These are phyloP conservation scores for Pichia rugopelliculosa DNA, from an alignment of 805 yeast genomes.

Conservation along the genomic window DNA sequence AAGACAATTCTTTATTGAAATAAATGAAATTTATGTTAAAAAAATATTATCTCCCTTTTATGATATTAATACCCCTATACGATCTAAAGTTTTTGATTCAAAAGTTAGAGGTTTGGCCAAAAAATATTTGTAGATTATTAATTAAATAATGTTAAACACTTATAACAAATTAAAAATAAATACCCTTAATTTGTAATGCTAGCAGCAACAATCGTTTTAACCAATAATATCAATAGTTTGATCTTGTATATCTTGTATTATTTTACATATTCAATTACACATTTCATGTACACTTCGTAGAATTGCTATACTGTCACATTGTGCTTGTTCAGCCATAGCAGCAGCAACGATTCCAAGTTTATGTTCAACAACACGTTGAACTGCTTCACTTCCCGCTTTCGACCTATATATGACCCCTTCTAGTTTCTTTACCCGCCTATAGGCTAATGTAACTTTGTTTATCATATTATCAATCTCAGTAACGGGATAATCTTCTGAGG, in stretches of 20 bases:
- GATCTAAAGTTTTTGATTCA: constrained; percentile 66
- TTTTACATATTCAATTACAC: background rate
- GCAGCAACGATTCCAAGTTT: constrained; percentile 15
- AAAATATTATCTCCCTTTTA: constrained; percentile 84
- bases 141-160: no score
- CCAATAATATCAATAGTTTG: no score
- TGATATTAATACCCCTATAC: constrained; percentile 63
- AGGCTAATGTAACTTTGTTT: constrained; percentile 7
- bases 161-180: no score
- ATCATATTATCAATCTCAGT: constrained; percentile 1
- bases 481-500: background rate
- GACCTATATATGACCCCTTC: constrained; percentile 32
- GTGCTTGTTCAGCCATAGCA: background rate
- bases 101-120: constrained; percentile 65
- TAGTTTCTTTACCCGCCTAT: constrained; percentile 13
- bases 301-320: background rate
- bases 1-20: constrained; percentile 74
- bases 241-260: no score
- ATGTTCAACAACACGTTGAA: constrained; percentile 15
- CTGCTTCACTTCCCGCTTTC: constrained; percentile 19
- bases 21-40: constrained; percentile 83
- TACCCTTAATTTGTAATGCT: no score
- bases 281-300: background rate
- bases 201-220: no score
- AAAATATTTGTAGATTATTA: constrained; percentile 49